These are phyloP conservation scores for Amphibolis antarctica DNA, from an alignment of 106 monocot genomes.

Conservation along the genomic window DNA sequence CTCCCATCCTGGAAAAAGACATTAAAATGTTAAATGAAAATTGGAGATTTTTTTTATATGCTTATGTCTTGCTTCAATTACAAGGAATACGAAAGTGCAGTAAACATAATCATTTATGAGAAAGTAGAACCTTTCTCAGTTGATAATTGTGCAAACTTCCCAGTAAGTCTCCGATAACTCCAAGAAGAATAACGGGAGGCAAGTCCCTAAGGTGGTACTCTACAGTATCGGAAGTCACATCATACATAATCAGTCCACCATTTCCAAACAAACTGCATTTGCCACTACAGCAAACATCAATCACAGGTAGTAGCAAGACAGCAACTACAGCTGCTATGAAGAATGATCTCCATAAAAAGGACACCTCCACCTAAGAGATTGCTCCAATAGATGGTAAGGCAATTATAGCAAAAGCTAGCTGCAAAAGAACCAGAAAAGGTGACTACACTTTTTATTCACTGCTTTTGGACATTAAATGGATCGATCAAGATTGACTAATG, in stretches of 20 bases:
- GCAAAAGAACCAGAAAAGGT: neutral
- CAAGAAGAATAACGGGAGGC: conserved; percentile 57
- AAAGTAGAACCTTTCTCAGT: conserved; percentile 42
- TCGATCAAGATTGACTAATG: no score
- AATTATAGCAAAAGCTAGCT: no score
- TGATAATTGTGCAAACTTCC: conserved; percentile 77
- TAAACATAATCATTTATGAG: conserved; percentile 44
- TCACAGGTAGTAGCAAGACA: conserved; percentile 59
- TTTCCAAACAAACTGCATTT: conserved; percentile 79
- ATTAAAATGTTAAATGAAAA: neutral
- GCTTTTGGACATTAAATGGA: neutral
- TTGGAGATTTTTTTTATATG: neutral
- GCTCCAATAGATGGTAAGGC: neutral
- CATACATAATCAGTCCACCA: conserved; percentile 79
- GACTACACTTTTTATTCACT: neutral
- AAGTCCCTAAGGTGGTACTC: conserved; percentile 47
- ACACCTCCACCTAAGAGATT: conserved; percentile 45
- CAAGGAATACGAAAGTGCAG: neutral
- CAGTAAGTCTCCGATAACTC: conserved; percentile 60
- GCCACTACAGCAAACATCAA: conserved; percentile 60
- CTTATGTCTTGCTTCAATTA: neutral
- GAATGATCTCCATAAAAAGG: conserved; percentile 71
- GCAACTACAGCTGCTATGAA: conserved; percentile 75
- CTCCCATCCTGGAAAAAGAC: conserved; percentile 57
- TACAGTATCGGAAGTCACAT: conserved; percentile 47